These are phyloP conservation scores for Taphrina betulina DNA, from an alignment of 1,139 yeast genomes.

Conservation along the genomic window DNA sequence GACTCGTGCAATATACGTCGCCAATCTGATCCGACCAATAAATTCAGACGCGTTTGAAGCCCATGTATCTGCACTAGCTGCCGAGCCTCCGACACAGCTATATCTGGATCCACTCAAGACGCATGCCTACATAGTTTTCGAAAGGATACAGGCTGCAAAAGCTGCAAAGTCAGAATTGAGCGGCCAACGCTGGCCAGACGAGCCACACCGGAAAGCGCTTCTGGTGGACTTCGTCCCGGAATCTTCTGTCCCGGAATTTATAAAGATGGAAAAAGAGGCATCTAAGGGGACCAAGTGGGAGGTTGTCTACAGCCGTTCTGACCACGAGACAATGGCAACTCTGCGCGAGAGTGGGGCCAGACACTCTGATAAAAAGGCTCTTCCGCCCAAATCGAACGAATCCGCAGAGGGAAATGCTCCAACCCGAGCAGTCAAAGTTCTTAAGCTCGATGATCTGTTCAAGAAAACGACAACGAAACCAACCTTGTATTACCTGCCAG, in stretches of 20 bases:
- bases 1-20: background rate
- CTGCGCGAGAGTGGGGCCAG: background rate
- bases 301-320: background rate
- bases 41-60: background rate
- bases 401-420: background rate
- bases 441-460: background rate
- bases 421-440: too few species aligned
- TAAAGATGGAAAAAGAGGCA: background rate
- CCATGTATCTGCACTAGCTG: background rate
- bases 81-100: background rate
- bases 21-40: background rate
- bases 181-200: background rate
- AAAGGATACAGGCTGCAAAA: background rate
- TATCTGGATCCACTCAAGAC: background rate
- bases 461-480: background rate
- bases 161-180: background rate
- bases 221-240: background rate
- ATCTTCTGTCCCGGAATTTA: background rate
- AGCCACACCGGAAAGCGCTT: background rate
- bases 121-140: background rate
- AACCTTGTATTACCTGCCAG: background rate
- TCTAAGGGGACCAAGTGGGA: background rate
- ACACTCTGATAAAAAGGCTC: background rate
- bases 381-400: background rate
- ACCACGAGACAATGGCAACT: background rate